phyloP scores from a whole-genome alignment of 1,284 basidiomycete species.

The Cryptococcus sp. region DNA sequence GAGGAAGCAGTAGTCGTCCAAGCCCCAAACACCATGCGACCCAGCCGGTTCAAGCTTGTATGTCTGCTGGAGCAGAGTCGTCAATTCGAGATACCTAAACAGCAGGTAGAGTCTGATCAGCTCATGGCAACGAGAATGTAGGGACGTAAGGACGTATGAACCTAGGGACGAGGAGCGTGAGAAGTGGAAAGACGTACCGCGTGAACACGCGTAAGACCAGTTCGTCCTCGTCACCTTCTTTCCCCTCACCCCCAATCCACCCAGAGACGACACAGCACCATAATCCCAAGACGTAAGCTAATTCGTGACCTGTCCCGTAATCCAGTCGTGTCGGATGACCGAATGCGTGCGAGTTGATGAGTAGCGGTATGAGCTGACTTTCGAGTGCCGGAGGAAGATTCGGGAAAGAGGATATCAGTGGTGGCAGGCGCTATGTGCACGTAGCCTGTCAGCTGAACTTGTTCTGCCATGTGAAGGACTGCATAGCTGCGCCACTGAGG shows the following conservation, averaged over 20 bases:
- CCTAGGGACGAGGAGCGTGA: background rate
- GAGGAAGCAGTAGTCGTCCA: conserved; percentile 91
- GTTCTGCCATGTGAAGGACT: background rate
- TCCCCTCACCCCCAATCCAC: conserved; percentile 31
- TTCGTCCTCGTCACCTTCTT: conserved; percentile 48
- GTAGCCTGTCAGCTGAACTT: no score
- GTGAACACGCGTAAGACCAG: conserved; percentile 53
- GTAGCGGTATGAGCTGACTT: conserved; percentile 67
- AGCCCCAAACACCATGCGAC: conserved; percentile 96
- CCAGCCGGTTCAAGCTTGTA: conserved; percentile 95
- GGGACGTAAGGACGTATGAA: no score
- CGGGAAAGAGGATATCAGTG: conserved; percentile 58
- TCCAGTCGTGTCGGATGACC: conserved; percentile 90
- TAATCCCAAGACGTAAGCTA: conserved; percentile 80
- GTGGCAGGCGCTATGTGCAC: conserved; percentile 57
- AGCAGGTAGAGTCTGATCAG: background rate
- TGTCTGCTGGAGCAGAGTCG: conserved; percentile 82
- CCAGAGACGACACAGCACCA: conserved; percentile 49
- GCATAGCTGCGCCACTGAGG: background rate
- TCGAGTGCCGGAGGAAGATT: conserved; percentile 56
- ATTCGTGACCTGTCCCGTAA: conserved; percentile 96
- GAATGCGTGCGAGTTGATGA: conserved; percentile 62
- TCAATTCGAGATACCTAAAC: conserved; percentile 73
- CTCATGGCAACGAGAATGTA: no score
- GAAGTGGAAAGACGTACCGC: conserved; percentile 40